Evolutionary conservation across 768 basidiomycete species (phyloP).

Genomic region (Pleurotus pulmonarius): DNA sequence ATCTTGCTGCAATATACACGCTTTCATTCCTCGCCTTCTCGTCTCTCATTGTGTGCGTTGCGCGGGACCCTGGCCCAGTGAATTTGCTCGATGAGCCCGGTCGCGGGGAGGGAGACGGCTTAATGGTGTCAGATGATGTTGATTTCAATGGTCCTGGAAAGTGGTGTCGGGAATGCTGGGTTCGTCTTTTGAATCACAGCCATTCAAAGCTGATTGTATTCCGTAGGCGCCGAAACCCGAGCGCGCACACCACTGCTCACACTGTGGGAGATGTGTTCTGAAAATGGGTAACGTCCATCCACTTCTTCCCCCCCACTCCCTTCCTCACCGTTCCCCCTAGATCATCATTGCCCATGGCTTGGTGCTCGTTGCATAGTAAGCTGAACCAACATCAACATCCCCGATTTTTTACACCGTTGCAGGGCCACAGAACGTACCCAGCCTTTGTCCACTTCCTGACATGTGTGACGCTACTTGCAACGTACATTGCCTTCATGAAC

Average conservation of each 20-base stretch:
- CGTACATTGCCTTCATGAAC: slow-evolving; percentile 56
- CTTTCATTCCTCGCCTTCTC: slow-evolving; percentile 68
- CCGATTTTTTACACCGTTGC: slow-evolving; percentile 2
- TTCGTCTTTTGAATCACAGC: slow-evolving; percentile 18
- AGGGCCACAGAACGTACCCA: slow-evolving; percentile 84
- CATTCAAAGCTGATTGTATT: not conserved
- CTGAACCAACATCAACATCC: no score
- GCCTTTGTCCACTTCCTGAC: slow-evolving; percentile 78
- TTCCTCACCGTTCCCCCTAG: slow-evolving; percentile 29
- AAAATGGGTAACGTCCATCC: slow-evolving; percentile 68
- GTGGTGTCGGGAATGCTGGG: slow-evolving; percentile 81
- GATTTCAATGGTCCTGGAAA: slow-evolving; percentile 51
- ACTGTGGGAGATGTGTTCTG: slow-evolving; percentile 74
- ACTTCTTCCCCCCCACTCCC: slow-evolving; percentile 8
- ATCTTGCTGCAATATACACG: slow-evolving; percentile 57
- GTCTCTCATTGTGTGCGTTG: slow-evolving; percentile 69
- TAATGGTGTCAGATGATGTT: slow-evolving; percentile 41
- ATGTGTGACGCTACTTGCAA: slow-evolving; percentile 56
- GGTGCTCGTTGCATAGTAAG: slow-evolving; percentile 70
- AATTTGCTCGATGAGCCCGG: slow-evolving; percentile 36
- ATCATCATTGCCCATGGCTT: slow-evolving; percentile 88
- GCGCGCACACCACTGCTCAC: slow-evolving; percentile 72
- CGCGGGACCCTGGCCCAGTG: slow-evolving; percentile 73
- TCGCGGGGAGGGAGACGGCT: slow-evolving; percentile 51
- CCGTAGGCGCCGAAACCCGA: slow-evolving; percentile 68